Percentiles rank a stretch among this genome's conserved stretches.
Evolutionary conservation across 2,329 filamentous ascomycete genomes (phyloP).

Genomic region (Zymoseptoria tritici): DNA sequence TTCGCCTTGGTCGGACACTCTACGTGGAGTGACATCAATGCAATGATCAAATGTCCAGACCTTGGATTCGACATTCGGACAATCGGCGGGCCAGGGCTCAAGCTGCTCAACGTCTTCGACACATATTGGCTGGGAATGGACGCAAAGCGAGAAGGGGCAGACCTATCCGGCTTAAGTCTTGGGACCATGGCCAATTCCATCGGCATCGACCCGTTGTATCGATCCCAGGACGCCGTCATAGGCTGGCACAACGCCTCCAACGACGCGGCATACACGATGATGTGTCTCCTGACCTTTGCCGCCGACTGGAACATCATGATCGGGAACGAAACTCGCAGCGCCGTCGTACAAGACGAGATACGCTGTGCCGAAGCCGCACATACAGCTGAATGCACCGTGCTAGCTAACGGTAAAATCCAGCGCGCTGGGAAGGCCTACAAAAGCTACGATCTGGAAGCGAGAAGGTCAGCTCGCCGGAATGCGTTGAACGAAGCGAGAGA

Average conservation of each 20-base stretch:
- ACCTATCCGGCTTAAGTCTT: neutral
- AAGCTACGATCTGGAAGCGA: too few relatives aligned
- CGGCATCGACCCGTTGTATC: constrained; percentile 45
- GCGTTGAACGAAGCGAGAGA: too few relatives aligned
- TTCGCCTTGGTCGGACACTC: constrained; percentile 57
- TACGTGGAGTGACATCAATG: constrained; percentile 55
- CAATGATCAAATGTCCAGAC: constrained; percentile 45
- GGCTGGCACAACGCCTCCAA: constrained; percentile 39
- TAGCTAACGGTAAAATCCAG: neutral
- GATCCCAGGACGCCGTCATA: constrained; percentile 27
- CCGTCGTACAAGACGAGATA: neutral
- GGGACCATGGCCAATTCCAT: constrained; percentile 49
- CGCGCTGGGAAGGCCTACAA: too few relatives aligned
- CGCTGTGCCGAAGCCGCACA: neutral
- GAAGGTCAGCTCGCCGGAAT: too few relatives aligned
- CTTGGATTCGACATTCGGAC: constrained; percentile 30
- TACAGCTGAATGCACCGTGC: neutral
- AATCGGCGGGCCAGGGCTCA: constrained; percentile 6
- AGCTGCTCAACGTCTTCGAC: constrained; percentile 51
- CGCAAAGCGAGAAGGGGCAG: constrained; percentile 1
- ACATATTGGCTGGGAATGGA: constrained; percentile 23
- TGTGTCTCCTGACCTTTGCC: constrained; percentile 19
- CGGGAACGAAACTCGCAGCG: neutral
- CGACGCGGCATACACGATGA: constrained; percentile 28
- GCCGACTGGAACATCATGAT: neutral